Percentiles rank a stretch among this genome's conserved stretches.
phyloP scores from a whole-genome alignment of 768 basidiomycete species.

The Trametes cubensis region DNA sequence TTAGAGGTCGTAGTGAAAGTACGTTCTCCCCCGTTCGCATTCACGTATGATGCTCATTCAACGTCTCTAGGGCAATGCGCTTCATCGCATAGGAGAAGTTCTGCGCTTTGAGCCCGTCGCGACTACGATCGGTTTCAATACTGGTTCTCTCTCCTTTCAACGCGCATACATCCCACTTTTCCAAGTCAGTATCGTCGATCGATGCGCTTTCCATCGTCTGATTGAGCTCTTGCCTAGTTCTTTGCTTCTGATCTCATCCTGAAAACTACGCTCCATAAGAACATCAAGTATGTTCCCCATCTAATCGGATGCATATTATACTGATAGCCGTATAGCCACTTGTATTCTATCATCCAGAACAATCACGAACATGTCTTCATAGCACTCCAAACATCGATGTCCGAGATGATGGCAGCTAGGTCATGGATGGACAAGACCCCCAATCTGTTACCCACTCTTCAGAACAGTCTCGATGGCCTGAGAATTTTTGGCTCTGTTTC shows the following conservation, averaged over 20 bases:
- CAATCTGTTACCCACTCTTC: constrained; percentile 31
- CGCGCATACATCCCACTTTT: constrained; percentile 56
- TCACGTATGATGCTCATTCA: not conserved
- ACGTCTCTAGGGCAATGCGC: constrained; percentile 47
- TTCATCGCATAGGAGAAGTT: constrained; percentile 53
- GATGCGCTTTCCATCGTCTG: not conserved
- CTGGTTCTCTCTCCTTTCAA: constrained; percentile 56
- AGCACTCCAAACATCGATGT: constrained; percentile 46
- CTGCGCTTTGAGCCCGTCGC: constrained; percentile 50
- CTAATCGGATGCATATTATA: not conserved
- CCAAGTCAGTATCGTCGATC: constrained; percentile 33
- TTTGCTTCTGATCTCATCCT: constrained; percentile 60
- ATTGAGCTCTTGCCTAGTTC: constrained; percentile 44
- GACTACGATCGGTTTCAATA: constrained; percentile 34
- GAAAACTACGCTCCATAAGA: constrained; percentile 54
- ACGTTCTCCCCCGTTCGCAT: constrained; percentile 13
- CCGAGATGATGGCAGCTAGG: constrained; percentile 25
- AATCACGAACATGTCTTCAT: constrained; percentile 43
- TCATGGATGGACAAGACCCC: constrained; percentile 35
- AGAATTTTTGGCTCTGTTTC: constrained; percentile 51
- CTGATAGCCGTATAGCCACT: constrained; percentile 7
- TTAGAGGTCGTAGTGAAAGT: constrained; percentile 42
- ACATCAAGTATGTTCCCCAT: constrained; percentile 48
- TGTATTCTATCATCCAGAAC: constrained; percentile 22
- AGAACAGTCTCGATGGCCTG: constrained; percentile 37